Percentiles rank a stretch among this genome's conserved stretches.
Conservation (phyloP, 1,284 basidiomycete genomes). For the Puccinia novopanici region DNA sequence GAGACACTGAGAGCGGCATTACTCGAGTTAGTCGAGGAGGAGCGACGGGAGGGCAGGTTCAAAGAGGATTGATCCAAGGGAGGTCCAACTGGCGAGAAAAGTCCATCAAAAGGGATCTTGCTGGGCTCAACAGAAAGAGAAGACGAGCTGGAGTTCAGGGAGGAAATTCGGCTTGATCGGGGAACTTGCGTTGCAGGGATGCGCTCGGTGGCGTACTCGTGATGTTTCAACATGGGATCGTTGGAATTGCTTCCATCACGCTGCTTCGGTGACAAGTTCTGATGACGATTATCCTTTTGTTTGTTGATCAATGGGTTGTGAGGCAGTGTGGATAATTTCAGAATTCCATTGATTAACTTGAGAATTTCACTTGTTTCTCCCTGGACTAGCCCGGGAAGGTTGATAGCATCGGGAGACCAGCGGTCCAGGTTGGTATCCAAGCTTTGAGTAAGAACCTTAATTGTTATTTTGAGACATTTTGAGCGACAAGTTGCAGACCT, state of each 20-base stretch:
- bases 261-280: background rate
- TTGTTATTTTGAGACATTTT: conserved; percentile 33
- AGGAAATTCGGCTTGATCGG: conserved; percentile 7
- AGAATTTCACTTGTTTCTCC: conserved; percentile 8
- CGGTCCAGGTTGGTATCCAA: conserved; percentile 17
- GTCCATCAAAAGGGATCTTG: conserved; percentile 25
- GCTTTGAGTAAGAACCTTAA: conserved; percentile 16
- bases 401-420: conserved; percentile 23
- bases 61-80: conserved; percentile 33
- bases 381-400: conserved; percentile 10
- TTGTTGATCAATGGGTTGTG: conserved; percentile 1
- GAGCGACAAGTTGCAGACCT: conserved; percentile 22
- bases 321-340: conserved; percentile 32
- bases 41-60: background rate
- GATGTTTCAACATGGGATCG: background rate
- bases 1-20: conserved; percentile 19
- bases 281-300: background rate
- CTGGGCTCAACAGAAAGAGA: conserved; percentile 27
- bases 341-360: conserved; percentile 32
- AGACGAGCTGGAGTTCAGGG: conserved; percentile 30
- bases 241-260: background rate
- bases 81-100: conserved; percentile 17
- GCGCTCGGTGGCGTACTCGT: background rate
- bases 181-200: background rate
- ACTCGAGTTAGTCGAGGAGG: conserved; percentile 5